Evolutionary conservation across 2,329 filamentous ascomycete species (phyloP).

Genomic region (Xylaria hypoxylon): DNA sequence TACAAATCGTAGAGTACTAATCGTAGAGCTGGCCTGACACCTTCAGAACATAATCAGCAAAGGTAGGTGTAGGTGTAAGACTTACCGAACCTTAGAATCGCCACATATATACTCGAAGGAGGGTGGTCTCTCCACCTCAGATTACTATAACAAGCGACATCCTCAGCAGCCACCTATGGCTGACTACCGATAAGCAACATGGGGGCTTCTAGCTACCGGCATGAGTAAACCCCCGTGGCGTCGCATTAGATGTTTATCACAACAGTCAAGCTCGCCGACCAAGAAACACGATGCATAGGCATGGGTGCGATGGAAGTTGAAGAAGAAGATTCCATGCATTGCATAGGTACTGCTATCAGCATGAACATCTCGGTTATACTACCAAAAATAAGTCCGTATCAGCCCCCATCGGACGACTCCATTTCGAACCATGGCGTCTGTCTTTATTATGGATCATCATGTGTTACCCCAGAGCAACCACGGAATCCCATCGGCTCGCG

Average conservation of each 20-base stretch:
- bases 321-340: conserved; percentile 18
- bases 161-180: conserved; percentile 9
- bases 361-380: conserved; percentile 15
- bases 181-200: background rate
- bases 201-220: conserved; percentile 12
- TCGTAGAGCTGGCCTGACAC: no score
- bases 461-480: conserved; percentile 14
- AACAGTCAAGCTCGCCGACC: conserved; percentile 7
- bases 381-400: conserved; percentile 13
- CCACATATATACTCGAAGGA: background rate
- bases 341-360: background rate
- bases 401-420: conserved; percentile 9
- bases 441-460: conserved; percentile 8
- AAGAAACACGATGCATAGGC: background rate
- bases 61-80: no score
- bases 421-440: conserved; percentile 14
- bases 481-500: background rate
- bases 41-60: no score
- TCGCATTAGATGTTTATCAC: conserved; percentile 5
- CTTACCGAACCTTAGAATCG: background rate
- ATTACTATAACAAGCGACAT: background rate
- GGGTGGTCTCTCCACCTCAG: background rate
- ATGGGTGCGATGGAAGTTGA: conserved; percentile 1
- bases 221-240: conserved; percentile 3
- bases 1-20: background rate